phyloP scores from a whole-genome alignment of 1,284 basidiomycete genomes.

The Microbotryum lychnidis-dioicae region DNA sequence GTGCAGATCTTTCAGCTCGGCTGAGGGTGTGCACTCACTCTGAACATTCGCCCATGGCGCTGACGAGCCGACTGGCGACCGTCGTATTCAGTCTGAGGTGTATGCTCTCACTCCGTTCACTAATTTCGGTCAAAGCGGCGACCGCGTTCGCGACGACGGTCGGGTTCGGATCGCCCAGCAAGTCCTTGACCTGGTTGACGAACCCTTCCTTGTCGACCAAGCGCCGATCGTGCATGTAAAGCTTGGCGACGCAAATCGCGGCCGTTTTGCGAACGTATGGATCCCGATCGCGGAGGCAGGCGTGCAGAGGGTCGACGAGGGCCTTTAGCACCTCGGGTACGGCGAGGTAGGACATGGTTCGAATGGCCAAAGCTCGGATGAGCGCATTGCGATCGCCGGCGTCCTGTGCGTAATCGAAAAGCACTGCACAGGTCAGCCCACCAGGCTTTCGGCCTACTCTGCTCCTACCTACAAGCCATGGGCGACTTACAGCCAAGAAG shows the following conservation, averaged over 20 bases:
- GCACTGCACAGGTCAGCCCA: not conserved
- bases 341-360: conserved; percentile 93
- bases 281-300: conserved; percentile 79
- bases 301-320: conserved; percentile 72
- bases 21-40: conserved; percentile 54
- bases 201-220: conserved; percentile 77
- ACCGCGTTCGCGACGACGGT: conserved; percentile 93
- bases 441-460: conserved; percentile 20
- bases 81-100: conserved; percentile 75
- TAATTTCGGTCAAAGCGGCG: conserved; percentile 83
- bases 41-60: conserved; percentile 79
- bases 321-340: conserved; percentile 66
- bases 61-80: conserved; percentile 72
- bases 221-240: conserved; percentile 75
- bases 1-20: too few relatives aligned
- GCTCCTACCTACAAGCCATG: too few relatives aligned
- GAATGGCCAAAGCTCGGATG: conserved; percentile 82
- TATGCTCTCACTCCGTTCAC: conserved; percentile 80
- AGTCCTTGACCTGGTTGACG: conserved; percentile 72
- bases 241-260: conserved; percentile 81
- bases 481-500: conserved; percentile 62
- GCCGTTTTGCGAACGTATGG: conserved; percentile 95
- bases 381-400: conserved; percentile 85
- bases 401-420: conserved; percentile 51
- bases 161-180: conserved; percentile 85